These are phyloP conservation scores for Nannizziopsis barbatae DNA, from an alignment of 2,329 filamentous ascomycete species.

Conservation along the genomic window DNA sequence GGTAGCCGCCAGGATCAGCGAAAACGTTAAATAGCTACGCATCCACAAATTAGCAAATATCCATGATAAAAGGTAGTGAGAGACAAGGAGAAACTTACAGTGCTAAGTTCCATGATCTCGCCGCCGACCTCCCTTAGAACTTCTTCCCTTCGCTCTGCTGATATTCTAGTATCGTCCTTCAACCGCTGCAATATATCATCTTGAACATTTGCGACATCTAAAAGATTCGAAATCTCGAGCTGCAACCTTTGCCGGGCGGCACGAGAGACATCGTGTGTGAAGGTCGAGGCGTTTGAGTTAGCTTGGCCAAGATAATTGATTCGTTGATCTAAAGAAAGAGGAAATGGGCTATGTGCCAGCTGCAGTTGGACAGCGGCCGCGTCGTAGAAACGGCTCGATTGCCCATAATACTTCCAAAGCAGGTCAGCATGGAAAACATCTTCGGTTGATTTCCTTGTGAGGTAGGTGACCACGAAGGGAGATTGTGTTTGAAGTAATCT, in stretches of 20 bases:
- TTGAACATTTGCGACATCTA: slow-evolving; percentile 91
- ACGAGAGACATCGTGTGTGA: slow-evolving; percentile 62
- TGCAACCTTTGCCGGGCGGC: slow-evolving; percentile 75
- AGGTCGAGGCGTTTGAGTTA: slow-evolving; percentile 81
- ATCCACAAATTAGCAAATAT: not conserved
- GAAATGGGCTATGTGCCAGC: slow-evolving; percentile 72
- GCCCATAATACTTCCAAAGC: slow-evolving; percentile 83
- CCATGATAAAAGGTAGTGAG: not conserved
- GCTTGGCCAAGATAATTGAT: slow-evolving; percentile 85
- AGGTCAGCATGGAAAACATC: slow-evolving; percentile 75
- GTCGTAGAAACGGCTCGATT: slow-evolving; percentile 70
- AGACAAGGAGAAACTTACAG: slow-evolving; percentile 44
- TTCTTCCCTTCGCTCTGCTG: slow-evolving; percentile 49
- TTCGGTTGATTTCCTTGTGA: slow-evolving; percentile 61
- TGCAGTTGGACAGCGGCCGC: slow-evolving; percentile 77
- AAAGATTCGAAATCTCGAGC: slow-evolving; percentile 70
- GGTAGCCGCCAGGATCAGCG: slow-evolving; percentile 82
- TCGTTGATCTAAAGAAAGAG: slow-evolving; percentile 66
- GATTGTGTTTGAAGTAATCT: slow-evolving; percentile 76
- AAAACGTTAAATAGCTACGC: slow-evolving; percentile 83
- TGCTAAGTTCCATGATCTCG: slow-evolving; percentile 62
- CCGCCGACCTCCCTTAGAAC: slow-evolving; percentile 62
- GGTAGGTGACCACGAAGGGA: slow-evolving; percentile 73
- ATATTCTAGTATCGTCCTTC: slow-evolving; percentile 58
- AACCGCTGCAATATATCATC: slow-evolving; percentile 78